These are phyloP conservation scores for Cymbopogon citratus DNA, from an alignment of 176 grass and related monocot genomes.

Conservation along the genomic window DNA sequence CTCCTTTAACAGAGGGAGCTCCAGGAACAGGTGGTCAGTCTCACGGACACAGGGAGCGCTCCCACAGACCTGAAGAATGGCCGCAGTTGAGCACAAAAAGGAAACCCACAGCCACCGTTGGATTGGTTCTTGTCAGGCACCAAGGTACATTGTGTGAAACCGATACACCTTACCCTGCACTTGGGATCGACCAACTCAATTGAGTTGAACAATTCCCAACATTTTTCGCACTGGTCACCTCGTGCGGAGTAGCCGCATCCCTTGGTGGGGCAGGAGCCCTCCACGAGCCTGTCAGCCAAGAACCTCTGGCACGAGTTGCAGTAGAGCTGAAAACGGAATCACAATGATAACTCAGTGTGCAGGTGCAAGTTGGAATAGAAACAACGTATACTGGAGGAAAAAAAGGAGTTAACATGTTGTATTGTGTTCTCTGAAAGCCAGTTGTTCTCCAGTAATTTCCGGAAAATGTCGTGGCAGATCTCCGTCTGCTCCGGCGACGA, in stretches of 20 bases:
- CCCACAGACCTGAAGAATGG: constrained; percentile 51
- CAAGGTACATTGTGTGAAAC: no score
- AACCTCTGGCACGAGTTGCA: constrained; percentile 76
- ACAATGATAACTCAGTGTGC: no score
- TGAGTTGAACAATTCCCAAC: constrained; percentile 83
- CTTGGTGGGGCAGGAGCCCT: constrained; percentile 73
- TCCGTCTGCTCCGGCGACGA: constrained; percentile 77
- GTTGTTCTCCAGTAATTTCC: constrained; percentile 80
- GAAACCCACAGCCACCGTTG: no score
- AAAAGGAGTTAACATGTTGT: constrained; percentile 68
- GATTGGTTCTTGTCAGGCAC: no score
- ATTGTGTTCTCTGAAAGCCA: constrained; percentile 95
- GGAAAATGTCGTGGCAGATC: constrained; percentile 83
- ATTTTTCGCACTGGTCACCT: constrained; percentile 93
- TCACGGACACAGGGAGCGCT: constrained; percentile 66
- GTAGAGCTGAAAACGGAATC: constrained; percentile 52
- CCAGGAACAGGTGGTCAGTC: constrained; percentile 92
- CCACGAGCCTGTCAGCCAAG: constrained; percentile 88
- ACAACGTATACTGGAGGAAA: no score
- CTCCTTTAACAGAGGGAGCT: constrained; percentile 79
- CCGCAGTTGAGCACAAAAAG: no score
- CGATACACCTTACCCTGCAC: constrained; percentile 62
- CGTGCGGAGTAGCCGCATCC: constrained; percentile 56
- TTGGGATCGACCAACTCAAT: constrained; percentile 79
- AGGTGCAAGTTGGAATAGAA: no score